A percentile compares a stretch with the other conserved stretches of the same genome.
Conservation (phyloP, 2,329 filamentous ascomycete genomes). For the Lojkania enalia region DNA sequence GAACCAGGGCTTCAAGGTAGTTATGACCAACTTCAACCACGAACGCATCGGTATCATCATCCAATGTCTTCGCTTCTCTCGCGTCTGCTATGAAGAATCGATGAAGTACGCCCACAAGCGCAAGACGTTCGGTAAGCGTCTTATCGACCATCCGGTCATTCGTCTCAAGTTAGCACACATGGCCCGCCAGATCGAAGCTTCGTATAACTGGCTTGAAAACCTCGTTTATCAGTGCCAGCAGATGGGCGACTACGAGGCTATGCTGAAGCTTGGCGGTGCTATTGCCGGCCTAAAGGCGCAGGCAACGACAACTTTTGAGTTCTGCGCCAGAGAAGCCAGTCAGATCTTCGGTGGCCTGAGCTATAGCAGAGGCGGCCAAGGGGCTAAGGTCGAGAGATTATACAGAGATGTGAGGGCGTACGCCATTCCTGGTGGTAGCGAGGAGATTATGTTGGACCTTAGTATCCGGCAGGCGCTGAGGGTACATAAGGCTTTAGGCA, state of each 20-base stretch:
- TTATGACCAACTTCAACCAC: conserved; percentile 99
- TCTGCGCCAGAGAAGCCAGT: conserved; percentile 92
- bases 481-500: conserved; percentile 87
- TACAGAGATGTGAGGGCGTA: conserved; percentile 96
- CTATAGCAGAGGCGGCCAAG: conserved; percentile 91
- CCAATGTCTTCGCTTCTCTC: conserved; percentile 91
- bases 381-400: conserved; percentile 89
- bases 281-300: conserved; percentile 96
- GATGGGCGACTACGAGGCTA: conserved; percentile 94
- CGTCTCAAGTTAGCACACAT: conserved; percentile 97
- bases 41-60: conserved; percentile 99
- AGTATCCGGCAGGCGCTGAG: conserved; percentile 88
- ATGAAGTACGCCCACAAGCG: conserved; percentile 98
- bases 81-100: conserved; percentile 95
- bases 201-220: conserved; percentile 96
- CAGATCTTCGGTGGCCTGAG: conserved; percentile 97
- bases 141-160: conserved; percentile 96
- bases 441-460: conserved; percentile 98
- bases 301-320: conserved; percentile 91
- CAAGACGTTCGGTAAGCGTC: conserved; percentile 91
- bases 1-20: conserved; percentile 97
- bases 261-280: conserved; percentile 91
- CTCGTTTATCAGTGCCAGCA: conserved; percentile 88
- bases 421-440: conserved; percentile 88
- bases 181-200: conserved; percentile 96